phyloP scores from a whole-genome alignment of 1,284 basidiomycete genomes.

The Entoloma clypeatum region DNA sequence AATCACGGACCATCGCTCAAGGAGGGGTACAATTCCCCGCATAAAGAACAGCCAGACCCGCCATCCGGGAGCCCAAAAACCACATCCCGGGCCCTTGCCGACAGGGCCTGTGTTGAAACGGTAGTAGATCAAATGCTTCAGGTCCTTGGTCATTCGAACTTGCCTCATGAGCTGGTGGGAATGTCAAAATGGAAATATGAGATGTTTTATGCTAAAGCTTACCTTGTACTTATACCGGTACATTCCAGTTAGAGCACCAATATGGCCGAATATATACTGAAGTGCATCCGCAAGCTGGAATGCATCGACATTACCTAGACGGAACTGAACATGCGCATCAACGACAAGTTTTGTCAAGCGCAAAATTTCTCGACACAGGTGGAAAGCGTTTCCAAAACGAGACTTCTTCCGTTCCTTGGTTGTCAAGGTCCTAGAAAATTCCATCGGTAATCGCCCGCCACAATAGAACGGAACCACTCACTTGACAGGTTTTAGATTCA shows the following conservation, averaged over 20 bases:
- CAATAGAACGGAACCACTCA: conserved; percentile 26
- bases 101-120: conserved; percentile 99
- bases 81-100: conserved; percentile 97
- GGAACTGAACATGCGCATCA: conserved; percentile 98
- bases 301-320: conserved; percentile 97
- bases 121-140: conserved; percentile 97
- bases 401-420: conserved; percentile 99
- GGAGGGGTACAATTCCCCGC: conserved; percentile 95
- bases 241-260: conserved; percentile 98
- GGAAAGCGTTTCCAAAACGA: conserved; percentile 99
- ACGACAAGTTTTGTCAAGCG: conserved; percentile 98
- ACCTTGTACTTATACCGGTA: conserved; percentile 99
- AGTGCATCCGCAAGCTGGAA: conserved; percentile 99
- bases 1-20: conserved; percentile 79
- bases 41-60: conserved; percentile 99
- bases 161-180: conserved; percentile 85
- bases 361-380: conserved; percentile 95
- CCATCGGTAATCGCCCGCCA: conserved; percentile 5
- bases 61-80: conserved; percentile 99
- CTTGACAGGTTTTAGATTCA: conserved; percentile 98
- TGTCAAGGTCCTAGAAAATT: conserved; percentile 78
- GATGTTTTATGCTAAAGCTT: conserved; percentile 17
- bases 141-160: conserved; percentile 98
- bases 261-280: conserved; percentile 97
- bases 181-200: conserved; percentile 10